phyloP scores from a whole-genome alignment of 108 stramenopile genomes.

The Cafeteria roenbergensis region DNA sequence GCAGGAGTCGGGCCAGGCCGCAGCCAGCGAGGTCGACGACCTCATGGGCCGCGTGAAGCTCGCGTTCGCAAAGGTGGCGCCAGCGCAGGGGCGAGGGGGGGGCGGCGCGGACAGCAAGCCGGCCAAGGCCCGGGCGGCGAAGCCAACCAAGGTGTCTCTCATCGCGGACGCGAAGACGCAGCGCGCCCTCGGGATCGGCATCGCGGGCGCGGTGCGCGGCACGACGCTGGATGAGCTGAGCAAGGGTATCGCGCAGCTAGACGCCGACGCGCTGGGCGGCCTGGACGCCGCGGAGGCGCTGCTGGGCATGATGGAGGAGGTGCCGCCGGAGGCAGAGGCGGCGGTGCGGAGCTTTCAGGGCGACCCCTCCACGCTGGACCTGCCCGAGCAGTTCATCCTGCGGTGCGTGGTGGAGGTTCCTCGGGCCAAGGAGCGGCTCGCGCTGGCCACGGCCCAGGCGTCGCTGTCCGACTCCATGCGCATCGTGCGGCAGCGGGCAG shows the following conservation, averaged over 20 bases:
- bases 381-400: background rate
- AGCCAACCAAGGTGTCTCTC: too few species aligned
- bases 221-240: background rate
- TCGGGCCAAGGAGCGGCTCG: background rate
- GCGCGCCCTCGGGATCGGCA: background rate
- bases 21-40: too few species aligned
- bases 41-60: too few species aligned
- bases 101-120: too few species aligned
- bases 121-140: too few species aligned
- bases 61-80: too few species aligned
- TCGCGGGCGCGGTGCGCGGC: background rate
- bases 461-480: background rate
- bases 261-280: background rate
- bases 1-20: too few species aligned
- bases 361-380: background rate
- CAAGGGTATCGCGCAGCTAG: background rate
- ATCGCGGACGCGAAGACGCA: background rate
- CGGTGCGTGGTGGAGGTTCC: background rate
- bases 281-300: background rate
- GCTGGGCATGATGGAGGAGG: background rate
- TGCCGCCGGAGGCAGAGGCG: background rate
- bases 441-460: background rate
- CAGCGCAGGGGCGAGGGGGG: too few species aligned
- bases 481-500: background rate
- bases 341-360: background rate